Conservation (phyloP, 2,329 filamentous ascomycete species). For the Colletotrichum spinosum region DNA sequence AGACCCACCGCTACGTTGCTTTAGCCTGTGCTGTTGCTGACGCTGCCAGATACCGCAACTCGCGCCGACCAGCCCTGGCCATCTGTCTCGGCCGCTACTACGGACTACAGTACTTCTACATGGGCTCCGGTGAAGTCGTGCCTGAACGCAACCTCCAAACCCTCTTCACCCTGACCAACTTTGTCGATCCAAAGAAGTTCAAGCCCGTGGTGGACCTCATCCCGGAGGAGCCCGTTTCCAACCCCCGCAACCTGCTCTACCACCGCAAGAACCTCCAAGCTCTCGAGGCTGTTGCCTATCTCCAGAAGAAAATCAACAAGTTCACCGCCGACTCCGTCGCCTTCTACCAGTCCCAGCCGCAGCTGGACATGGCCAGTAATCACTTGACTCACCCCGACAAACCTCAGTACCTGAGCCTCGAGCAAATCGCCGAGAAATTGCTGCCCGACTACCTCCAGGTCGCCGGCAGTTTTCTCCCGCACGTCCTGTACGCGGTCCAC, state of each 20-base stretch:
- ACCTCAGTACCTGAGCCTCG: conserved; percentile 60
- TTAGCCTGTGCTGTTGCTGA: conserved; percentile 7
- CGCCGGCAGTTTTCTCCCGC: conserved; percentile 53
- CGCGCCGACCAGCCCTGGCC: conserved; percentile 60
- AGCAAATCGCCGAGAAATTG: conserved; percentile 61
- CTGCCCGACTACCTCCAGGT: conserved; percentile 51
- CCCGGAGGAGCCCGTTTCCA: conserved; percentile 28
- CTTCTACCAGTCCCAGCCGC: conserved; percentile 60
- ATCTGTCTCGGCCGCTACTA: conserved; percentile 65
- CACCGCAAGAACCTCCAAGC: conserved; percentile 27
- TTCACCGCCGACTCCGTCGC: conserved; percentile 57
- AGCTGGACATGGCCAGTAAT: conserved; percentile 58
- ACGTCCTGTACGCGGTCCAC: conserved; percentile 77
- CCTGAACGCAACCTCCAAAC: conserved; percentile 55
- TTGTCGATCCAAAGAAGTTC: conserved; percentile 55
- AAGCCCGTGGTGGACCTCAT: conserved; percentile 44
- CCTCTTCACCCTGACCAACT: conserved; percentile 63
- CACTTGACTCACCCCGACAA: conserved; percentile 52
- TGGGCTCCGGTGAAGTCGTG: conserved; percentile 62
- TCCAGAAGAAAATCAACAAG: conserved; percentile 60
- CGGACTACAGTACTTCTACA: conserved; percentile 66
- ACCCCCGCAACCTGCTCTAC: conserved; percentile 33
- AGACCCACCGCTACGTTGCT: neutral
- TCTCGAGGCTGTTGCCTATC: conserved; percentile 39
- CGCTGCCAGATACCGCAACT: conserved; percentile 47